Base-by-base conservation (phyloP, 805 yeast species). In the Teunomyces pallodes region DNA sequence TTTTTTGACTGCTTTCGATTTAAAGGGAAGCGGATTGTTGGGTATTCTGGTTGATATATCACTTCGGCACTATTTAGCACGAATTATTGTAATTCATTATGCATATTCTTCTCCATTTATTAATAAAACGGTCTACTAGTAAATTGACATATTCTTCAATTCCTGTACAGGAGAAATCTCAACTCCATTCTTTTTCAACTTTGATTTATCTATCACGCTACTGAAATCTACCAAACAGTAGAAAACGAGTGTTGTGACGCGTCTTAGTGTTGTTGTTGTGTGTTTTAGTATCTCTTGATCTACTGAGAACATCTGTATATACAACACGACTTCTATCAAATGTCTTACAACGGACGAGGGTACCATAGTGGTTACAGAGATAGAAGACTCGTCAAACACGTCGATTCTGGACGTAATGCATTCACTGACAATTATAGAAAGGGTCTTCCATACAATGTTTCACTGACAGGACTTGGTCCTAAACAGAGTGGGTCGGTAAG, bases 301-400 rank as follows among this genome's bases (percentile, higher is more conserved):
- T 38, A n/a, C 41, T 20, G 17, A 32, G 30, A 38, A 38, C 16
- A 24, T 10, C 41, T 38, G 14, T 38, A 12, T 8, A 13, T 13
- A 13, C 30, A 26, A n/a, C 9, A 24, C 30, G 17, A 6, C 28
- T 38, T 38, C 41, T 24, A 38, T 9, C 41, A 24, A 26, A 38
- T 38, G 41, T 38, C 41, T 10, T 38, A 38, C 30, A 38, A 38
- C 41, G 13, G 41, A 12, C 41, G 41, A 38, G 41, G 41, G 27
- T 26, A 38, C 41, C 41, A 38, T 24, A 16, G 30, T 20, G 30
- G 41, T 26, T 38, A 38, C 30, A 24, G 41, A 38, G 41, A 38
- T 38, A 24, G 41, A 38, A 38, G 41, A 26, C 41, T 9, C 30
- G 27, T 38, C 41, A 38, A 38, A 10, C 41, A 38, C 30, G 41